Evolutionary conservation across 208 protist species (phyloP).

Genomic region (Tritrichomonas foetus): DNA sequence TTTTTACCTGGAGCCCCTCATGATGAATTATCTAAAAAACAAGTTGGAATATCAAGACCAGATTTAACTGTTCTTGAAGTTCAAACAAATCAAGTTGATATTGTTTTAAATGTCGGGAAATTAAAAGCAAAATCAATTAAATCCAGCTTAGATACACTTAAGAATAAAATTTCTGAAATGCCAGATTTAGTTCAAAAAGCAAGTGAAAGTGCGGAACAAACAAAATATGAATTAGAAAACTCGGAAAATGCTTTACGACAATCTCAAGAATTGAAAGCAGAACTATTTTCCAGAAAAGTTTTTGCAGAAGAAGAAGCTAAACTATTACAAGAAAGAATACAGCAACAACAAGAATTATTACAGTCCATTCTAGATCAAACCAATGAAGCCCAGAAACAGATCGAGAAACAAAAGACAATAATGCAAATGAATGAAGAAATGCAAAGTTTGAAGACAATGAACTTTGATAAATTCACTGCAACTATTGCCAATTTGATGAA

Average conservation of each 20-base stretch:
- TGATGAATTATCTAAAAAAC: background rate
- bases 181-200: background rate
- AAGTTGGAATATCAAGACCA: background rate
- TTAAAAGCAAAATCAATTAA: background rate
- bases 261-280: background rate
- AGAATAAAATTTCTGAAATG: background rate
- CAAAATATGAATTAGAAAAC: background rate
- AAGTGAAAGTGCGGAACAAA: background rate
- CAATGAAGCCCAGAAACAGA: background rate
- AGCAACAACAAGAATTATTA: background rate
- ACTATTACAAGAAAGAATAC: background rate
- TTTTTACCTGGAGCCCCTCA: background rate
- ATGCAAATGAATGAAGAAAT: background rate
- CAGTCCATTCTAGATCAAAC: background rate
- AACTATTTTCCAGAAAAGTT: background rate
- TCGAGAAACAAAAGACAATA: background rate
- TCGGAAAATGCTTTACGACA: background rate
- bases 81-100: background rate
- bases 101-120: background rate
- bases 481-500: background rate
- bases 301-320: background rate
- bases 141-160: background rate
- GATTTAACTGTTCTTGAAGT: conserved; percentile 1
- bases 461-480: conserved; percentile 25
- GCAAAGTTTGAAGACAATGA: background rate